Percentiles rank a stretch among this genome's conserved stretches.
Conservation (phyloP, 192 early-diverging fungal species). For the Hyaloraphidium curvatum region DNA sequence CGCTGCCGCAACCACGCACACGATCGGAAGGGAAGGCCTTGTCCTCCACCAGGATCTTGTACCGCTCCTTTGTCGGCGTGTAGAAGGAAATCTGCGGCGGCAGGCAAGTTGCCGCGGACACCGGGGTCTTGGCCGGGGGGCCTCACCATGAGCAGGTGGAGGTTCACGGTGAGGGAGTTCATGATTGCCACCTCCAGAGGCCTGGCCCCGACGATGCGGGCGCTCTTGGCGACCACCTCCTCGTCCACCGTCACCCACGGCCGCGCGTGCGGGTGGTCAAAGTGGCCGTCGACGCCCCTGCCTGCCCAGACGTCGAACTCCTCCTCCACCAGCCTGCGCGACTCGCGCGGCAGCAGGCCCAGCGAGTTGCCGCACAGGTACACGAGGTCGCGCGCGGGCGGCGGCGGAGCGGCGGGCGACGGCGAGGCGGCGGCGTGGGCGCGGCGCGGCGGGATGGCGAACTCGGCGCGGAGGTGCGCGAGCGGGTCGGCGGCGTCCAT, state of each 20-base stretch:
- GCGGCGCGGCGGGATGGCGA: conserved; percentile 9
- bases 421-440: too few relatives aligned
- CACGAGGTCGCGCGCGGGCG: too few relatives aligned
- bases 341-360: conserved; percentile 58
- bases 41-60: conserved; percentile 76
- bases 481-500: not conserved
- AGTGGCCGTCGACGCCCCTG: conserved; percentile 75
- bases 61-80: conserved; percentile 46
- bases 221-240: conserved; percentile 44
- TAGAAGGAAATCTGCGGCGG: conserved; percentile 47
- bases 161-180: conserved; percentile 79
- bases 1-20: conserved; percentile 13
- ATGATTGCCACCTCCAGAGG: conserved; percentile 69
- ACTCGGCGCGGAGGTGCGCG: not conserved
- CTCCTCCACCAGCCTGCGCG: conserved; percentile 47
- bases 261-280: conserved; percentile 57
- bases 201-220: conserved; percentile 55
- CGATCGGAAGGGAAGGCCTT: conserved; percentile 92
- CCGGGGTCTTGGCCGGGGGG: not conserved
- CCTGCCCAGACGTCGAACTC: conserved; percentile 82
- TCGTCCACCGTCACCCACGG: conserved; percentile 78
- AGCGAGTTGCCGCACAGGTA: conserved; percentile 95
- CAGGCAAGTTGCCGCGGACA: not conserved
- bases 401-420: too few relatives aligned
- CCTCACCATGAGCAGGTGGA: conserved; percentile 66